phyloP scores from a whole-genome alignment of 176 grass and related monocot genomes.

The Microstegium vimineum region DNA sequence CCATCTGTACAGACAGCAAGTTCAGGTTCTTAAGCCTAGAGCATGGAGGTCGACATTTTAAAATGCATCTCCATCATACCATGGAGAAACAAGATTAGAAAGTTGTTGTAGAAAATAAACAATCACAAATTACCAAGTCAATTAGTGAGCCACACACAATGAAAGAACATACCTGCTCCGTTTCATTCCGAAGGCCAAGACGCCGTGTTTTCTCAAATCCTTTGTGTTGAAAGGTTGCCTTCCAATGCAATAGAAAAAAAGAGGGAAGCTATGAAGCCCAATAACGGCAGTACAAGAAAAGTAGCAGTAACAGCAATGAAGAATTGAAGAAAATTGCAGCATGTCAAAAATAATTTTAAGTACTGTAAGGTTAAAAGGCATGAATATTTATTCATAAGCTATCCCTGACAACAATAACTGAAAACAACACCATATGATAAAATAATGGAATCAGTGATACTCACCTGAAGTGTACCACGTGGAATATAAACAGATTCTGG shows the following conservation, averaged over 20 bases:
- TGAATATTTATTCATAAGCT: neutral
- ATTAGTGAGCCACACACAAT: neutral
- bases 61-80: conserved; percentile 9
- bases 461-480: conserved; percentile 95
- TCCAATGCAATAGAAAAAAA: conserved; percentile 3
- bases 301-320: neutral
- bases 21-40: neutral
- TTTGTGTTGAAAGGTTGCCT: conserved; percentile 96
- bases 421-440: neutral
- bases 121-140: conserved; percentile 6
- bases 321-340: neutral
- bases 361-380: conserved; percentile 4
- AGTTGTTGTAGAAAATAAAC: neutral
- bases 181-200: conserved; percentile 88
- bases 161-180: conserved; percentile 65
- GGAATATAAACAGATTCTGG: conserved; percentile 83
- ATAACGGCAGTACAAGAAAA: neutral
- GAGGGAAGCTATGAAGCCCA: neutral
- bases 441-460: conserved; percentile 27
- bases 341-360: neutral
- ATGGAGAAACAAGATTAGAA: conserved; percentile 16
- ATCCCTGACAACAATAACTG: neutral
- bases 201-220: conserved; percentile 95
- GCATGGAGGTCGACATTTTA: conserved; percentile 10
- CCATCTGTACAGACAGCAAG: conserved; percentile 54